Evolutionary conservation across 2,329 filamentous ascomycete genomes (phyloP).

Genomic region (Drechslera avenae): DNA sequence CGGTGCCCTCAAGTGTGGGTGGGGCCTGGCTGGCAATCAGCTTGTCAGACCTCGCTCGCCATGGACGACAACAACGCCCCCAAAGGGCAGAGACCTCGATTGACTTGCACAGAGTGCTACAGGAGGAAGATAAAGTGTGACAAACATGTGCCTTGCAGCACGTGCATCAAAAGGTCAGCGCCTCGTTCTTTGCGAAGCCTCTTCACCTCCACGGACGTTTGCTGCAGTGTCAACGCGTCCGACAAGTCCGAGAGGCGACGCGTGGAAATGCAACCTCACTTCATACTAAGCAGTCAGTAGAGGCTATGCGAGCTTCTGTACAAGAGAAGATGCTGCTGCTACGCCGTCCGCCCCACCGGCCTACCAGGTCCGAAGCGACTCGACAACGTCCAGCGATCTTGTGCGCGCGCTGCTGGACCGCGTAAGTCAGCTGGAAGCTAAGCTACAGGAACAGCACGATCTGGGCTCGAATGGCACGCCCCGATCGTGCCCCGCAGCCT

Average conservation of each 20-base stretch:
- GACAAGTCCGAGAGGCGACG: background rate
- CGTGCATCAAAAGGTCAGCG: slow-evolving; percentile 44
- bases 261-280: background rate
- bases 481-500: background rate
- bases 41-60: background rate
- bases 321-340: slow-evolving; percentile 12
- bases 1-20: background rate
- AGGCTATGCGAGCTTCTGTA: slow-evolving; percentile 22
- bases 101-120: slow-evolving; percentile 41
- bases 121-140: slow-evolving; percentile 49
- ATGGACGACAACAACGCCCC: slow-evolving; percentile 13
- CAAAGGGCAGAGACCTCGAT: slow-evolving; percentile 19
- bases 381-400: slow-evolving; percentile 5
- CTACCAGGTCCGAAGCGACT: background rate
- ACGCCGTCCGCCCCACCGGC: background rate
- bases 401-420: slow-evolving; percentile 29
- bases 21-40: background rate
- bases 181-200: background rate
- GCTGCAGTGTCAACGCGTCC: too few species aligned
- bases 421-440: slow-evolving; percentile 34
- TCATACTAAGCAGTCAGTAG: slow-evolving; percentile 2
- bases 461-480: background rate
- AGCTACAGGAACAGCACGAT: slow-evolving; percentile 11
- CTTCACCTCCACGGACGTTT: background rate
- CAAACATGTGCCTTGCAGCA: slow-evolving; percentile 50